Percentiles rank a stretch among this genome's conserved stretches.
Conservation (phyloP, 140 eudicot genomes). For the Bidens hawaiensis region DNA sequence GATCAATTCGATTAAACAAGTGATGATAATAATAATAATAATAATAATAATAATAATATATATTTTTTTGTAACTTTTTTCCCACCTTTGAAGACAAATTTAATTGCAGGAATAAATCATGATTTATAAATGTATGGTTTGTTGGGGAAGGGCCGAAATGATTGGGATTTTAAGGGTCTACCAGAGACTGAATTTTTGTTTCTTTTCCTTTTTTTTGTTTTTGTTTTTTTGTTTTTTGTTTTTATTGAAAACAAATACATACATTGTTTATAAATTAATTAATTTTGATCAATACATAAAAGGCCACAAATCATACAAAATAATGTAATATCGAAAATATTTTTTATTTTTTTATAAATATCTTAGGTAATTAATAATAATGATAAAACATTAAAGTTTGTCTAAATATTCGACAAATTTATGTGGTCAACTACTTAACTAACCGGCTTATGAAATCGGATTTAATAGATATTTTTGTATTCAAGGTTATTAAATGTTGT, state of each 20-base stretch:
- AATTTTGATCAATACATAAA: no score
- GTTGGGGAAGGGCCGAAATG: constrained; percentile 47
- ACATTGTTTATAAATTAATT: no score
- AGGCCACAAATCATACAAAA: no score
- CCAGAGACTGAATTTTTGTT: constrained; percentile 8
- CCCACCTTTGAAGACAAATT: neutral
- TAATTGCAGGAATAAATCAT: constrained; percentile 9
- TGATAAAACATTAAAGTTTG: neutral
- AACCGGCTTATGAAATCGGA: neutral
- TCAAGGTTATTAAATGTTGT: no score
- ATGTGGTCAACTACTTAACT: neutral
- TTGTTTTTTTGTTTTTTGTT: neutral
- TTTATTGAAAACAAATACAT: neutral
- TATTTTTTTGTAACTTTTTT: neutral
- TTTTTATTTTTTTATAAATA: no score
- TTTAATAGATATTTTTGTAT: no score
- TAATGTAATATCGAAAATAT: no score
- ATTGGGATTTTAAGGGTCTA: constrained; percentile 46
- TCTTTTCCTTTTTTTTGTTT: neutral
- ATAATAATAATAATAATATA: no score
- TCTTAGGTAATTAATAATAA: neutral
- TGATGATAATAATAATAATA: no score
- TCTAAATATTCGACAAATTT: neutral
- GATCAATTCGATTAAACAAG: neutral
- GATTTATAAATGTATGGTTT: constrained; percentile 24